Base-by-base conservation (phyloP, 2,329 filamentous ascomycete genomes). In the Scopulariopsis brevicaulis region DNA sequence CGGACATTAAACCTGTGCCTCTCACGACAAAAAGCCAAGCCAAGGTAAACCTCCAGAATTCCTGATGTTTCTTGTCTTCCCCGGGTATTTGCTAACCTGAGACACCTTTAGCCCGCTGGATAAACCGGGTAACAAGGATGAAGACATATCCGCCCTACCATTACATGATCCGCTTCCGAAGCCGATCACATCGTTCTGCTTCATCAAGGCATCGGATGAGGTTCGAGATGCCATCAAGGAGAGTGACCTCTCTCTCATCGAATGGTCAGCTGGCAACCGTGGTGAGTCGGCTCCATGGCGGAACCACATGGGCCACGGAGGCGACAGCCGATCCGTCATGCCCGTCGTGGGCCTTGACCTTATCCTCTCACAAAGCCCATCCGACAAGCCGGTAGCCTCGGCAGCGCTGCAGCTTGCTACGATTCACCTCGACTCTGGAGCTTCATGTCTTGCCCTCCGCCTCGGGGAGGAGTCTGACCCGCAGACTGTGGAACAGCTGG, bases 181-280 rank as follows among this genome's bases (percentile, higher is more conserved):
- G 32, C 48, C 55, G n/a, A 57, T 57, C 32, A 52, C 55, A 6
- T 57, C 55, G 48, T 57, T 57, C 34, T 57, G 55, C 48, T 53
- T 52, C 34, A 52, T 53, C 32, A 28, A 53, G 22, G 48, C 46
- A 7, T n/a, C 22, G 5, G 55, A 57, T 22, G 55, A 57, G 34
- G 48, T 53, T 48, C 46, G 55, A 3, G 55, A 48, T 48, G 25
- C 55, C 12, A 57, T 57, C 48, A 52, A 53, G 15, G 55, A 53
- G 34, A 43, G 52, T 25, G 55, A 57, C 40, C 55, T 57, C 34
- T 43, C 55, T 15, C 46, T 57, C 12, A 43, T 57, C 28, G 55
- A 57, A 43, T 57, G 55, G 55, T 53, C 55, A 2, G 55, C 48
- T 32, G 46, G 43, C 46, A 57, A 53, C 48, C 55, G 55, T 8